Evolutionary conservation across 2,329 filamentous ascomycete species (phyloP).

Genomic region (Hyphodiscus sp.): DNA sequence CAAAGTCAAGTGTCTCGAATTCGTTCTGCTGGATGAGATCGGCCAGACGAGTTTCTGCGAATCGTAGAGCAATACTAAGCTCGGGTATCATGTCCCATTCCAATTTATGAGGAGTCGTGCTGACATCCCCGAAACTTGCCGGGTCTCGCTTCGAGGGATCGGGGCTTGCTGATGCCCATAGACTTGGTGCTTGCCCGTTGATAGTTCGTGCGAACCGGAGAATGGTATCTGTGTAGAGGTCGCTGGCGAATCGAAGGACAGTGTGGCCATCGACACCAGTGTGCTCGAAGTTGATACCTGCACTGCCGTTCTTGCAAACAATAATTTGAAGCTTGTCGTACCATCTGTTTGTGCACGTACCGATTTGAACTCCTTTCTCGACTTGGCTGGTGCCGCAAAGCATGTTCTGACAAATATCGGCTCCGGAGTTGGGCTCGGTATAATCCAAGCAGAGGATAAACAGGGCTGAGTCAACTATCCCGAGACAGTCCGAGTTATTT

Average conservation of each 20-base stretch:
- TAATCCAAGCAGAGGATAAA: conserved; percentile 93
- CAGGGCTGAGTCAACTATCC: conserved; percentile 88
- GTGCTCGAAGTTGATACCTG: conserved; percentile 98
- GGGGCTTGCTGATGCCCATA: conserved; percentile 87
- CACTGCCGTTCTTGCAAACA: conserved; percentile 96
- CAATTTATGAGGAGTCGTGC: conserved; percentile 87
- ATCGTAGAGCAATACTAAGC: conserved; percentile 82
- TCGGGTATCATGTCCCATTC: conserved; percentile 98
- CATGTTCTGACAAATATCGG: conserved; percentile 96
- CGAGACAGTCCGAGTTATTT: conserved; percentile 94
- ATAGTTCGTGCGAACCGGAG: conserved; percentile 91
- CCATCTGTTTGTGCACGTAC: conserved; percentile 97
- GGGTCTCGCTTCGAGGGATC: conserved; percentile 91
- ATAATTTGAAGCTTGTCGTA: conserved; percentile 99
- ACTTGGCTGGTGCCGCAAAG: conserved; percentile 91
- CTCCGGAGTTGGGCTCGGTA: conserved; percentile 72
- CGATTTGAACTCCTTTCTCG: conserved; percentile 88
- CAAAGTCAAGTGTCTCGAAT: conserved; percentile 86
- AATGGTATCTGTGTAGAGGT: conserved; percentile 96
- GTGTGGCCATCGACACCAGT: conserved; percentile 97
- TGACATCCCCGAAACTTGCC: conserved; percentile 85
- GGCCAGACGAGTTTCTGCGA: conserved; percentile 88
- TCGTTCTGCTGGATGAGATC: conserved; percentile 96
- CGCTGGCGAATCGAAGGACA: conserved; percentile 89
- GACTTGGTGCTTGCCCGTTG: conserved; percentile 83